phyloP scores from a whole-genome alignment of 768 basidiomycete genomes.

The Daedalea quercina region DNA sequence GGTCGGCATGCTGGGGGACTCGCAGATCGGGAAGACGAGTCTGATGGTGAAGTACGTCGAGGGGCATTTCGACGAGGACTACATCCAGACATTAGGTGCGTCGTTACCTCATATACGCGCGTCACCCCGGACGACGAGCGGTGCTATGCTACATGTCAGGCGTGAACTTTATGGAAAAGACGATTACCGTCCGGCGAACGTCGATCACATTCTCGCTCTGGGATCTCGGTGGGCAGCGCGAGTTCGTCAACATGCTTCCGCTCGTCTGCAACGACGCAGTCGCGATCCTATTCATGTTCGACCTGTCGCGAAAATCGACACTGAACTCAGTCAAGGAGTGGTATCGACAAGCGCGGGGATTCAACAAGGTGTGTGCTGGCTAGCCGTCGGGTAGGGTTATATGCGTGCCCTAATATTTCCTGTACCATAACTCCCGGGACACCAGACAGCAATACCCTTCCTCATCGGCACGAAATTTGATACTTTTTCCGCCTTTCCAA shows the following conservation, averaged over 20 bases:
- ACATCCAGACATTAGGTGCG: constrained; percentile 97
- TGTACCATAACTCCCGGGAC: neutral
- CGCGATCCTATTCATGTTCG: constrained; percentile 99
- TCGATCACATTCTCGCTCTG: constrained; percentile 99
- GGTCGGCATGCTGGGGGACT: constrained; percentile 99
- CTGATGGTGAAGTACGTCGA: constrained; percentile 99
- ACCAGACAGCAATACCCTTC: constrained; percentile 95
- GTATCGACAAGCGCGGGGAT: constrained; percentile 98
- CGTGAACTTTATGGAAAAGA: constrained; percentile 99
- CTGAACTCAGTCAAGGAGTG: constrained; percentile 99
- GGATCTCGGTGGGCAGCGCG: constrained; percentile 95
- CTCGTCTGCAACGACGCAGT: constrained; percentile 99
- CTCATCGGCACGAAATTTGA: constrained; percentile 99
- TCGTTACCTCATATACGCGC: constrained; percentile 4
- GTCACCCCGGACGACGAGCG: neutral
- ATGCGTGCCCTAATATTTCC: neutral
- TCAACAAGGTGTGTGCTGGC: constrained; percentile 92
- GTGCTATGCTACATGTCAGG: constrained; percentile 32
- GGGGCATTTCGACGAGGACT: constrained; percentile 97
- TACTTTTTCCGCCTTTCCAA: constrained; percentile 89
- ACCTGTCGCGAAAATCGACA: constrained; percentile 94
- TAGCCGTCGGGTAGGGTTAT: no score
- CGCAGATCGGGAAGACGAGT: constrained; percentile 98
- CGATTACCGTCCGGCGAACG: constrained; percentile 94
- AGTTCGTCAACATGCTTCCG: constrained; percentile 99